Evolutionary conservation across 2,329 filamentous ascomycete genomes (phyloP).

Genomic region (Cercospora sp.): DNA sequence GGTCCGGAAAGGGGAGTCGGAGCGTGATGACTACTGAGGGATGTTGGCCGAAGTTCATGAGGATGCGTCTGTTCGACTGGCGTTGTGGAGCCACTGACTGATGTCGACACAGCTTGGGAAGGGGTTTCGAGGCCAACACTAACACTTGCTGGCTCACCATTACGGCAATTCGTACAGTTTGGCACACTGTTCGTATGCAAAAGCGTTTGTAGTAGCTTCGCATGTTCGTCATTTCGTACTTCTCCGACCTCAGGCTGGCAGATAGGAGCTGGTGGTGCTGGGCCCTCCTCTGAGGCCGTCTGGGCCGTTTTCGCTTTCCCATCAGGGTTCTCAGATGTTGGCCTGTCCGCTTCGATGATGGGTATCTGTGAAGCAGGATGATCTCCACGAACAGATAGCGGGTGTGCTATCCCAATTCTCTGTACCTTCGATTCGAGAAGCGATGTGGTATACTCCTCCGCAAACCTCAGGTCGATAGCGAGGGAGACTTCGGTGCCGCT

Average conservation of each 20-base stretch:
- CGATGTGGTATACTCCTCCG: not conserved
- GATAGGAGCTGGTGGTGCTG: not conserved
- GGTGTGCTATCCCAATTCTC: not conserved
- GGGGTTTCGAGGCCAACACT: not conserved
- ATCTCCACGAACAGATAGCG: not conserved
- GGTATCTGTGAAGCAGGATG: not conserved
- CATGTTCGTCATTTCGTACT: not conserved
- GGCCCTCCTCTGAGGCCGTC: not conserved
- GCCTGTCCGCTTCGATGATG: not conserved
- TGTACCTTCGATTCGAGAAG: not conserved
- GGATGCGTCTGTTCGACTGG: not conserved
- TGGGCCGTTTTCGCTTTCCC: not conserved
- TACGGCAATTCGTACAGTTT: not conserved
- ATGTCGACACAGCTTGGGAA: not conserved
- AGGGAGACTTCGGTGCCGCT: slow-evolving; percentile 2
- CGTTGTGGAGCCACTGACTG: not conserved
- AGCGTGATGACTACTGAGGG: slow-evolving; percentile 6
- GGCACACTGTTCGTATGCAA: not conserved
- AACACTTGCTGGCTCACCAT: not conserved
- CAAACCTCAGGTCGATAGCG: slow-evolving; percentile 2
- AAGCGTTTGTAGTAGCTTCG: not conserved
- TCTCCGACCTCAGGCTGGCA: not conserved
- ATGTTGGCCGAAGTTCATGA: slow-evolving; percentile 1
- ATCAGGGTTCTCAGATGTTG: not conserved
- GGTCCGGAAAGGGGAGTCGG: slow-evolving; percentile 12